Evolutionary conservation across 2,329 filamentous ascomycete genomes (phyloP), one percentile per base, ranked within the genome.

Genomic region (Alternaria alternata): DNA sequence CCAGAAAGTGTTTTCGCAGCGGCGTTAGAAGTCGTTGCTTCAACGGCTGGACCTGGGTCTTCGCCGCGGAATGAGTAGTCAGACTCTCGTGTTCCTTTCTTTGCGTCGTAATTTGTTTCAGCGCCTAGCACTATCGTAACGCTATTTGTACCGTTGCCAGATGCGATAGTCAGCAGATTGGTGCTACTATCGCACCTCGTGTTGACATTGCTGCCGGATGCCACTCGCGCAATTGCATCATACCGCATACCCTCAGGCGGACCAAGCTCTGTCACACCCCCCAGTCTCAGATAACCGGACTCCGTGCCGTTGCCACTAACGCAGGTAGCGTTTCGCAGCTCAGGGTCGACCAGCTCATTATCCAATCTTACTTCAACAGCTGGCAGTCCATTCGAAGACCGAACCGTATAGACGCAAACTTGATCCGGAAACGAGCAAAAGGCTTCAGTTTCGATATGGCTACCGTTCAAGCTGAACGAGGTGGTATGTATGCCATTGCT

Each of bases 101-200:
- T 81, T 54, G 82, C 74, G 48, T 87, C 83, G 54, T 84, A 87
- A 58, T 86, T 79, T 1, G 84, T 85, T 3, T 69, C 76, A 3
- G 77, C 77, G 1, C 80, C 79, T 16, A 86, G 67, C 0, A 86
- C 74, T 7, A 87, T 63, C 7, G 77, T 75, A 9, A 81, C 42
- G 9, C 64, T 69, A 2, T 60, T 72, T 6, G 74, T 64, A 5
- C 63, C 43, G 12, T 51, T 51, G 1, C n/a, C 11, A 11, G 66
- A 51, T 2, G 8, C 18, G 5, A 75, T 51, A 1, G 22, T 52
- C 22, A 75, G 24, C 3, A 57, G 51, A 5, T 59, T 62, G 3
- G 43, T 53, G 3, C 51, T 52, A 3, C 60, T 59, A 20, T 52
- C 49, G 36, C 70, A 73, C 12, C 18, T 51, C 7, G 59, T 61